These are phyloP conservation scores for Hypholoma sublateritium DNA, from an alignment of 768 basidiomycete genomes.

Conservation along the genomic window DNA sequence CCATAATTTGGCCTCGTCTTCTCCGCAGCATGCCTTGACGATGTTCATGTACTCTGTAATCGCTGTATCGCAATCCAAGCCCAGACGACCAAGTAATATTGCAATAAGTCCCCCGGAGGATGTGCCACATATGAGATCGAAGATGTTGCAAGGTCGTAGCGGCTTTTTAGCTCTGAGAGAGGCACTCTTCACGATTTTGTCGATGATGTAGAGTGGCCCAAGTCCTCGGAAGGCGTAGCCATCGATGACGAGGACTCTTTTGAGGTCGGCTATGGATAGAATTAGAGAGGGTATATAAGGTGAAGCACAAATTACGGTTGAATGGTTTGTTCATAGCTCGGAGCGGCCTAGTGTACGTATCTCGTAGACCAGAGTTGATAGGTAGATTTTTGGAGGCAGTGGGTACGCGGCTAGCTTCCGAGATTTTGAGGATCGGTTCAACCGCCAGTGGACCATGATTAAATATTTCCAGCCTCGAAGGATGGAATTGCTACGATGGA, in stretches of 20 bases:
- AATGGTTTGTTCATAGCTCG: too few relatives aligned
- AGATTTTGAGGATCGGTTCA: too few relatives aligned
- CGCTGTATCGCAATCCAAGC: constrained; percentile 24
- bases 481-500: too few relatives aligned
- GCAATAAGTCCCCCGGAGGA: constrained; percentile 27
- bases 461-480: too few relatives aligned
- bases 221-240: constrained; percentile 28
- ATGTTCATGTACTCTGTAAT: constrained; percentile 23
- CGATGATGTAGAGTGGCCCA: constrained; percentile 21
- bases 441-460: too few relatives aligned
- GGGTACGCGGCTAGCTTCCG: too few relatives aligned
- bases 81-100: constrained; percentile 26
- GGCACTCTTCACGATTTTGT: constrained; percentile 21
- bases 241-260: constrained; percentile 25
- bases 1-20: constrained; percentile 15
- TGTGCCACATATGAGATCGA: constrained; percentile 30
- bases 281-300: too few relatives aligned
- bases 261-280: constrained; percentile 4
- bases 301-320: not conserved
- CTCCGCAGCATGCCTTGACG: constrained; percentile 11
- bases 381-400: too few relatives aligned
- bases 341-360: too few relatives aligned
- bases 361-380: too few relatives aligned
- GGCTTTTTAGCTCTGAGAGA: constrained; percentile 13
- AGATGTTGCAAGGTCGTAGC: constrained; percentile 23